Evolutionary conservation across 2,329 filamentous ascomycete genomes (phyloP).

Genomic region (Talaromyces sp.): DNA sequence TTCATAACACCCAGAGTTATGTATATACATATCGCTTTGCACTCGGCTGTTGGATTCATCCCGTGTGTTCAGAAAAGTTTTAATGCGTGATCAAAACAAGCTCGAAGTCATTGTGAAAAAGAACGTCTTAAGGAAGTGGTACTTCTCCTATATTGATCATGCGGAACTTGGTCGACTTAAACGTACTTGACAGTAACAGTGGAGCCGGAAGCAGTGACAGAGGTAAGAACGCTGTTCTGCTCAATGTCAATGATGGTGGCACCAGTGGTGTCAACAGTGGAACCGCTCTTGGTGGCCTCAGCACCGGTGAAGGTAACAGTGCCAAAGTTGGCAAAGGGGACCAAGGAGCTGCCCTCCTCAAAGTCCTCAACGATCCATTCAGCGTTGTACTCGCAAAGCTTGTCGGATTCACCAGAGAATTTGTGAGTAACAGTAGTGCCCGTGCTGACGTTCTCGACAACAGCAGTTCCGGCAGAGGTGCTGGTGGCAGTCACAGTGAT

Average conservation of each 20-base stretch:
- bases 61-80: not conserved
- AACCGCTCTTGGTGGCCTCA: constrained; percentile 23
- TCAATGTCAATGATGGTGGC: constrained; percentile 45
- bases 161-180: not conserved
- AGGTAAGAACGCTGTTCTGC: constrained; percentile 31
- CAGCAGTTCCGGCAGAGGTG: constrained; percentile 38
- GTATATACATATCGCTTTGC: not conserved
- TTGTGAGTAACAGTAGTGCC: constrained; percentile 52
- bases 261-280: constrained; percentile 14
- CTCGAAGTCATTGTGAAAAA: not conserved
- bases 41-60: not conserved
- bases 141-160: not conserved
- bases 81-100: not conserved
- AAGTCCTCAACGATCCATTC: constrained; percentile 64
- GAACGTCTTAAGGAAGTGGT: no score
- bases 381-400: constrained; percentile 55
- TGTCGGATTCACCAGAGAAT: constrained; percentile 37
- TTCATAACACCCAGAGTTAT: not conserved
- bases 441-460: constrained; percentile 51
- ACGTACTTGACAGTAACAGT: constrained; percentile 15
- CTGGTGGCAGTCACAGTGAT: constrained; percentile 14
- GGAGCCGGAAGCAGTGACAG: constrained; percentile 13
- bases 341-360: constrained; percentile 35
- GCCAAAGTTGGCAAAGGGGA: constrained; percentile 49
- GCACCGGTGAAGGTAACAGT: constrained; percentile 41